Evolutionary conservation across 2,329 filamentous ascomycete genomes (phyloP).

Genomic region (Colletotrichum sansevieriae): DNA sequence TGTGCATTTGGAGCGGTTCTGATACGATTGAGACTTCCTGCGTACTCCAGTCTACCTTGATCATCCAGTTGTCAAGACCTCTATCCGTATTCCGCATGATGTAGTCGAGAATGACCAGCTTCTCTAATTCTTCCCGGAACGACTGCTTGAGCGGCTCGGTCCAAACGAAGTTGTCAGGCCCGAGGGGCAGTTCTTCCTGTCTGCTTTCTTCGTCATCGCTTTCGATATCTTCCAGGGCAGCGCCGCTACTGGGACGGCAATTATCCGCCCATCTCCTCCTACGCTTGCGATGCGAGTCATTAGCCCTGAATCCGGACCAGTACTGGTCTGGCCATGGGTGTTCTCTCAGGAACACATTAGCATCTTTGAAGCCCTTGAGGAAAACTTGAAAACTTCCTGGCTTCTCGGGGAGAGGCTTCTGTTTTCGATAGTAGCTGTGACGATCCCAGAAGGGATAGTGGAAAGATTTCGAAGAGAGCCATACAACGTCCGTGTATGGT

Average conservation of each 20-base stretch:
- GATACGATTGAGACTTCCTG: slow-evolving; percentile 88
- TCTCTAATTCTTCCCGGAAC: slow-evolving; percentile 95
- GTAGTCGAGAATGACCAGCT: slow-evolving; percentile 96
- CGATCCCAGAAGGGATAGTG: slow-evolving; percentile 99
- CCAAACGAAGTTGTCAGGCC: slow-evolving; percentile 80
- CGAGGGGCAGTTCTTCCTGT: slow-evolving; percentile 53
- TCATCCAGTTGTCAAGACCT: slow-evolving; percentile 99
- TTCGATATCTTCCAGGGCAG: slow-evolving; percentile 58
- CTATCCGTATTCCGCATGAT: slow-evolving; percentile 99
- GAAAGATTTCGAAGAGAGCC: slow-evolving; percentile 95
- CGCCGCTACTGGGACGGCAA: slow-evolving; percentile 39
- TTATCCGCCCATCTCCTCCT: slow-evolving; percentile 63
- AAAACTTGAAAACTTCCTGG: slow-evolving; percentile 98
- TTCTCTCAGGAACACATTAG: slow-evolving; percentile 93
- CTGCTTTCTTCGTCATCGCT: slow-evolving; percentile 64
- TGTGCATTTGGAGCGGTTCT: slow-evolving; percentile 79
- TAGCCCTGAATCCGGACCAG: slow-evolving; percentile 76
- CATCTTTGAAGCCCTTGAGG: slow-evolving; percentile 95
- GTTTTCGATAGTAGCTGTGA: slow-evolving; percentile 87
- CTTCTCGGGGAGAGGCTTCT: slow-evolving; percentile 88
- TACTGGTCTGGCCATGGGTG: slow-evolving; percentile 97
- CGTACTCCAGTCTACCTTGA: slow-evolving; percentile 89
- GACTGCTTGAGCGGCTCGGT: slow-evolving; percentile 89
- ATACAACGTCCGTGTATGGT: slow-evolving; percentile 95
- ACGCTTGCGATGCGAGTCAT: slow-evolving; percentile 75